Evolutionary conservation across 345 rosid species (phyloP), one percentile per base, ranked within the genome.

Genomic region (Citrus unshiu): DNA sequence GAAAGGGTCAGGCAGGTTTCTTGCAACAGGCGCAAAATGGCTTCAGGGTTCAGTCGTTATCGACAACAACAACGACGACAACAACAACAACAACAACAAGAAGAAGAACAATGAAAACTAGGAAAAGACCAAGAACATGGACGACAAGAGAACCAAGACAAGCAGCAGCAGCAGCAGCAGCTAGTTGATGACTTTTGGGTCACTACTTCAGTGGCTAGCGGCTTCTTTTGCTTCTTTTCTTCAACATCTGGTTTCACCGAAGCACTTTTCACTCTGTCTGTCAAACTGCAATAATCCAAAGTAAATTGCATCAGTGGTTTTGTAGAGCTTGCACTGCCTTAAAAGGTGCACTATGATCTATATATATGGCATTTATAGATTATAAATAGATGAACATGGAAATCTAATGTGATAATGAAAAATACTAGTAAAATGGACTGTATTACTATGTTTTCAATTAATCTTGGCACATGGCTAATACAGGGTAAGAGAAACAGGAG

Each of bases 231-330:
- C n/a, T 78, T 73, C 57, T 81, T 79, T 78, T 79, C 79, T 21
- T 21, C 24, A 60, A 27, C 72, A 43, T 79, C 81, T 65, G 21
- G 69, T 22, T 76, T 81, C 54, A 12, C 68, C 9, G 83, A 39
- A 54, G 46, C 69, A 75, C 72, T 67, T 77, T 39, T 72, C 46
- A 46, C 68, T 34, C 77, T 84, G 27, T 80, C 84, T 18, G 78
- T 80, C 76, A 89, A 85, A 40, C 93, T 91, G 85, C 84, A 68
- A 46, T 9, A 39, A 46, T 37, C n/a, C 56, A 76, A 59, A 65
- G 29, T 37, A 57, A 70, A 60, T 70, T 25, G 70, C 72, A 56
- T 73, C 46, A 16, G 59, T 22, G 24, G 37, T 8, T 35, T 51
- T 65, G 10, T 18, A 37, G 27, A 40, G 69, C n/a, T 57, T 24